Evolutionary conservation across 2,329 filamentous ascomycete species (phyloP).

Genomic region (Colletotrichum agaves): DNA sequence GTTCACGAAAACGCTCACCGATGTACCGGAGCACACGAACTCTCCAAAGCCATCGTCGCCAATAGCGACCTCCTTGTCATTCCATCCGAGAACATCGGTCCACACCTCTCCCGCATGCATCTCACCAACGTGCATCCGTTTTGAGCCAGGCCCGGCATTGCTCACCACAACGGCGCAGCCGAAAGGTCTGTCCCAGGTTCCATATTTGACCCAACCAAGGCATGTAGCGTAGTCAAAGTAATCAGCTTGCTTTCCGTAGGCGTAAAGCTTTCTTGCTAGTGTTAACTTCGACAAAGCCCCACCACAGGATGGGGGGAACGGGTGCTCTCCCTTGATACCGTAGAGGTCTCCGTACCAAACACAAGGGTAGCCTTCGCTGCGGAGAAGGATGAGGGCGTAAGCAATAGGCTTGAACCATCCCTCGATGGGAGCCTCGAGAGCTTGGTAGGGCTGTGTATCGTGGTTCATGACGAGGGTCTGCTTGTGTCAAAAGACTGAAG

Average conservation of each 20-base stretch:
- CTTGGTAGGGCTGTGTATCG: conserved; percentile 65
- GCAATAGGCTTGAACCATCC: conserved; percentile 77
- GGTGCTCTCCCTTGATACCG: conserved; percentile 61
- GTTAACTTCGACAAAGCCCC: conserved; percentile 67
- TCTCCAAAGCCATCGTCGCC: conserved; percentile 68
- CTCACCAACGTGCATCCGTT: conserved; percentile 72
- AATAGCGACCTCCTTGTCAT: conserved; percentile 65
- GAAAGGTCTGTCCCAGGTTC: conserved; percentile 55
- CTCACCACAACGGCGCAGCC: conserved; percentile 69
- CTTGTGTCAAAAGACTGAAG: background rate
- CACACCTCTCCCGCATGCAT: conserved; percentile 69
- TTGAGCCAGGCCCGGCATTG: conserved; percentile 59
- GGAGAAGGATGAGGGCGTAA: conserved; percentile 77
- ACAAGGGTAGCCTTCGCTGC: conserved; percentile 70
- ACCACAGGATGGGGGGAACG: conserved; percentile 63
- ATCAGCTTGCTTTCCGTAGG: conserved; percentile 73
- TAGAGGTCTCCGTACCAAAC: conserved; percentile 79
- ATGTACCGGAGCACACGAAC: conserved; percentile 65
- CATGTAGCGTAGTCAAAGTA: conserved; percentile 71
- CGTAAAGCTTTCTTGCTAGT: conserved; percentile 72
- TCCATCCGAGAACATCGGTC: conserved; percentile 71
- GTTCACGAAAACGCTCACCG: conserved; percentile 70
- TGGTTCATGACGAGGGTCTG: conserved; percentile 78
- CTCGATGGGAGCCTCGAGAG: conserved; percentile 65
- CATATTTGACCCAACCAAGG: conserved; percentile 68